These are phyloP conservation scores for Oryza brachyantha DNA, from an alignment of 176 grass and related monocot genomes.

Conservation along the genomic window DNA sequence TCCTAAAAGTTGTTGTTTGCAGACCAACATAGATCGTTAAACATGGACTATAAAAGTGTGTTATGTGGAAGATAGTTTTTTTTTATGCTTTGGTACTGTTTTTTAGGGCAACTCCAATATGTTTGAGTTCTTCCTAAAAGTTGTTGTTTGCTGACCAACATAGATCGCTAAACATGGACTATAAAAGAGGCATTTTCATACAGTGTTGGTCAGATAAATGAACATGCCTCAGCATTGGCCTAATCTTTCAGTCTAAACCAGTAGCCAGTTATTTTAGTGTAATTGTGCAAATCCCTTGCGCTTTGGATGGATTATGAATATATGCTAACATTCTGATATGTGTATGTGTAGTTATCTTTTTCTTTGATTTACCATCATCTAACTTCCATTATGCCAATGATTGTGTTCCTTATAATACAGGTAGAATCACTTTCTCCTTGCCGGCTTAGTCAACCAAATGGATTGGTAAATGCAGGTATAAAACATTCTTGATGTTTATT, in stretches of 20 bases:
- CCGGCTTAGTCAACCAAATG: conserved; percentile 25
- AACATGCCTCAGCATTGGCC: not conserved
- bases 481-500: conserved; percentile 17
- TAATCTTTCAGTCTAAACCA: not conserved
- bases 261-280: not conserved
- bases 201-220: too few relatives aligned
- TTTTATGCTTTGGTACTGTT: not conserved
- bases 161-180: not conserved
- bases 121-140: not conserved
- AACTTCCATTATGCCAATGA: conserved; percentile 7
- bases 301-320: not conserved
- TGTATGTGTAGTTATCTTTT: not conserved
- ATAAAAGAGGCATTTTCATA: not conserved
- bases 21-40: not conserved
- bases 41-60: too few relatives aligned
- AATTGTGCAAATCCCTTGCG: not conserved
- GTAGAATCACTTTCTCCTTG: conserved; percentile 59
- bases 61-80: not conserved
- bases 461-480: conserved; percentile 52
- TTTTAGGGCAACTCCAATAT: not conserved
- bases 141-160: not conserved
- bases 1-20: not conserved
- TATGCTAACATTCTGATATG: not conserved
- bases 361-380: conserved; percentile 7
- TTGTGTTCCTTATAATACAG: conserved; percentile 30